Evolutionary conservation across 352 stramenopile genomes (phyloP).

Genomic region (Pythium graminicola): DNA sequence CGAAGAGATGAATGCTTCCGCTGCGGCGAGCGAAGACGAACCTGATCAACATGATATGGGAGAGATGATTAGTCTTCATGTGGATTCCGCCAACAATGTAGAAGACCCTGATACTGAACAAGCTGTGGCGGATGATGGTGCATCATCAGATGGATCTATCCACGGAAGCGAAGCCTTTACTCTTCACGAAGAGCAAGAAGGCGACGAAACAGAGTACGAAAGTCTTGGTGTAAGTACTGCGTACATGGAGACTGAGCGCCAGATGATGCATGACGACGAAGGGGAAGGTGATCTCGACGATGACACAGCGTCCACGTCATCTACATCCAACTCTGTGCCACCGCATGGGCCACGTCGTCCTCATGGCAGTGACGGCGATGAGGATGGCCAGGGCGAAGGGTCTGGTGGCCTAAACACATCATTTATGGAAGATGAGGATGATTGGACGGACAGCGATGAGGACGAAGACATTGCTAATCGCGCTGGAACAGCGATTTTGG

Average conservation of each 20-base stretch:
- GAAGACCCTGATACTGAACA: neutral
- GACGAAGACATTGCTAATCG: neutral
- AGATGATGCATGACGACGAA: neutral
- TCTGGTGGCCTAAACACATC: neutral
- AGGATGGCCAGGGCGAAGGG: too few relatives aligned
- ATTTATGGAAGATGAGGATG: conserved; percentile 3
- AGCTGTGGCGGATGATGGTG: neutral
- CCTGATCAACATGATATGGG: neutral
- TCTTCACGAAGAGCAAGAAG: neutral
- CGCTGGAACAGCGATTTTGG: neutral
- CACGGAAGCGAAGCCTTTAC: conserved; percentile 9
- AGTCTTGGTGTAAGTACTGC: conserved; percentile 5
- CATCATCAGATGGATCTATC: conserved; percentile 2
- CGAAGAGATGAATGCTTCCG: neutral
- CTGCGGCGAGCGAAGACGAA: neutral
- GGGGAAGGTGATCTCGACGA: neutral
- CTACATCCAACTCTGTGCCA: neutral
- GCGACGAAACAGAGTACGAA: conserved; percentile 3
- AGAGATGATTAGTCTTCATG: neutral
- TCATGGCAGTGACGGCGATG: neutral
- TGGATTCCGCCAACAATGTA: neutral
- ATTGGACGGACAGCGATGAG: conserved; percentile 11
- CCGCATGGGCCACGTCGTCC: neutral
- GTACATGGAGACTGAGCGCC: neutral
- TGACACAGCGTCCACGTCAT: neutral